Evolutionary conservation across 805 yeast species (phyloP), one percentile per base, ranked within the genome.

Genomic region (Candida maris): DNA sequence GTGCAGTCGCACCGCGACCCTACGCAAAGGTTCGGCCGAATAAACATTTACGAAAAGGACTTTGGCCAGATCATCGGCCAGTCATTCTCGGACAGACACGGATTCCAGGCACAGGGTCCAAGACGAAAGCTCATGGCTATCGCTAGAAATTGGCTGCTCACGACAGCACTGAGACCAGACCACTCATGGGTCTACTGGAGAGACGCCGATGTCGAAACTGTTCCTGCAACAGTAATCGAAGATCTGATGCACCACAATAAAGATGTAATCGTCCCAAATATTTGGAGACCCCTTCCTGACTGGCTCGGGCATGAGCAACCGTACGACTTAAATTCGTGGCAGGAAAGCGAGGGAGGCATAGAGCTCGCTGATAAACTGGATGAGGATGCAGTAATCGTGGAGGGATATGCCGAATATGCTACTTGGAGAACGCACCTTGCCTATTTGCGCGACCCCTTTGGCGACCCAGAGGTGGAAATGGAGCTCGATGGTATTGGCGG

Each of bases 351-450:
- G 48, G 89, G 85, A 37, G 91, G 87, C 1, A 57, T 81, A 27
- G 84, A 79, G 52, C 59, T 82, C 43, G 95, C 95, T 23, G 81
- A 80, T 23, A 57, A 45, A 31, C 70, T 89, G 40, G 89, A 84
- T 52, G 97, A 88, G 59, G 95, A 88, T 61, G 95, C 93, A 1
- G 95, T 91, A 32, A 87, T 89, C 42, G 97, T 89, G 10, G 97
- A 89, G 64, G 97, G 97, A 7, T 87, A 87, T 59, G 86, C 86
- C 8, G 97, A 89, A 63, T 89, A 87, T 61, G 94, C 95, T 28
- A 89, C 97, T 3, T 89, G 97, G 96, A 75, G 97, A 63, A 91
- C 96, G 2, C 97, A 89, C 62, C 70, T 89, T 48, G 97, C 96
- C 0, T 89, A 89, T 56, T 71, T 89, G 57, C 72, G 97, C 49